These are phyloP conservation scores for Poteriospumella lacustris DNA, from an alignment of 108 stramenopile genomes.

Conservation along the genomic window DNA sequence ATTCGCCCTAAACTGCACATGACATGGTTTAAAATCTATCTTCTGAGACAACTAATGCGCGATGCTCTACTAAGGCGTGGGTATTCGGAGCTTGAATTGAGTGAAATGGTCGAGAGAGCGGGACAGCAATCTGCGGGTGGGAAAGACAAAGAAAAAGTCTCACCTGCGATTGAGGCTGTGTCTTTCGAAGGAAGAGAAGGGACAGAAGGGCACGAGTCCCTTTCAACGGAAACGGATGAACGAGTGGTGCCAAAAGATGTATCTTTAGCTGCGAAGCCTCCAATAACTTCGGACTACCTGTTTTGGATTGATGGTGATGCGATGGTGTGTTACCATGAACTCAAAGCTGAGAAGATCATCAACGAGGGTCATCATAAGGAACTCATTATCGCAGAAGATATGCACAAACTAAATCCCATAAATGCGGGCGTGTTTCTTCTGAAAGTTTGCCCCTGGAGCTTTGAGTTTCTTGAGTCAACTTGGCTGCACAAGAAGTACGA, in stretches of 20 bases:
- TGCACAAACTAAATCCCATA: background rate
- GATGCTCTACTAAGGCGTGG: background rate
- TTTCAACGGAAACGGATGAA: no score
- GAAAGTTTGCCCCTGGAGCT: background rate
- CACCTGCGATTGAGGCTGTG: no score
- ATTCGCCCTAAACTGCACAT: background rate
- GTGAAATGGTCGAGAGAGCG: no score
- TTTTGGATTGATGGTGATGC: background rate
- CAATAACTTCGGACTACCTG: background rate
- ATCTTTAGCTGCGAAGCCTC: no score
- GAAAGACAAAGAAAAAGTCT: no score
- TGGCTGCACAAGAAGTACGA: background rate
- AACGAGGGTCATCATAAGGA: background rate
- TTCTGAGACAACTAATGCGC: background rate
- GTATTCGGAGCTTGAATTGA: no score
- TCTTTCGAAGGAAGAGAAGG: no score
- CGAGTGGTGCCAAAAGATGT: no score
- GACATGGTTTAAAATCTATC: conserved; percentile 10
- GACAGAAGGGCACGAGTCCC: no score
- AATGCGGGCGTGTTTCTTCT: background rate
- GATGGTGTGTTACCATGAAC: background rate
- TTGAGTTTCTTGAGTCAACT: background rate
- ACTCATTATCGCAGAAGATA: background rate
- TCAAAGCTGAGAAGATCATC: background rate
- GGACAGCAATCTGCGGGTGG: no score